These are phyloP conservation scores for Fagopyrum tataricum DNA, from an alignment of 148 eudicot genomes.

Conservation along the genomic window DNA sequence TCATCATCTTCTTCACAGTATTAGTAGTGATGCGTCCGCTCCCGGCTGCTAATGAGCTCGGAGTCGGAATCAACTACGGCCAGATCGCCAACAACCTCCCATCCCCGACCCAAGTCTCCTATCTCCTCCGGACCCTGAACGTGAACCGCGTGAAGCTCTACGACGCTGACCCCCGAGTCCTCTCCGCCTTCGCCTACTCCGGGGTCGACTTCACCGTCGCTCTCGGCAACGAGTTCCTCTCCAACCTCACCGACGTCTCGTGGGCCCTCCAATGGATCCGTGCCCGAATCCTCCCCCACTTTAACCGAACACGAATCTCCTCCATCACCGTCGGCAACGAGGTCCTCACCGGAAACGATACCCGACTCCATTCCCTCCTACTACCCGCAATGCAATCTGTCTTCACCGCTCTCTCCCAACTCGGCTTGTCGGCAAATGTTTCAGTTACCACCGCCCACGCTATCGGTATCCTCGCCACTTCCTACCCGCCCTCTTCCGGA, in stretches of 20 bases:
- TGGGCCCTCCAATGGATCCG: slow-evolving; percentile 31
- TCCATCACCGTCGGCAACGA: slow-evolving; percentile 58
- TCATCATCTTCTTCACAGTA: not conserved
- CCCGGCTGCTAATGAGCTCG: slow-evolving; percentile 13
- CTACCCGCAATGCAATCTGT: slow-evolving; percentile 43
- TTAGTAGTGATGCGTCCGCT: too few relatives aligned
- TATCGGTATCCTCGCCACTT: slow-evolving; percentile 43
- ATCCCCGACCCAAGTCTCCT: slow-evolving; percentile 35
- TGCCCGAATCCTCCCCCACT: slow-evolving; percentile 11
- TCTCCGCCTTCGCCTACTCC: slow-evolving; percentile 36
- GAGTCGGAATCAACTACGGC: slow-evolving; percentile 68
- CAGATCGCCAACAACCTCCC: slow-evolving; percentile 60
- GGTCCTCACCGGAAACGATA: slow-evolving; percentile 28
- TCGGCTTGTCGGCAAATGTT: slow-evolving; percentile 47
- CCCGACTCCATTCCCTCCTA: slow-evolving; percentile 39
- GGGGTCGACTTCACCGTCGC: slow-evolving; percentile 29
- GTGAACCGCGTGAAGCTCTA: slow-evolving; percentile 34
- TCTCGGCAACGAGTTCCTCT: slow-evolving; percentile 30
- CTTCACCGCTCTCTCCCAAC: slow-evolving; percentile 35
- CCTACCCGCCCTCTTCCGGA: slow-evolving; percentile 84
- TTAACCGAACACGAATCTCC: slow-evolving; percentile 14
- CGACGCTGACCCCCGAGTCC: slow-evolving; percentile 35
- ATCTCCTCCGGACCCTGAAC: slow-evolving; percentile 22
- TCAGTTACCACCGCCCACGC: slow-evolving; percentile 75
- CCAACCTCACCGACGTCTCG: slow-evolving; percentile 18